Base-by-base conservation (phyloP, 495 filamentous ascomycete species). In the Jackrogersella multiformis region DNA sequence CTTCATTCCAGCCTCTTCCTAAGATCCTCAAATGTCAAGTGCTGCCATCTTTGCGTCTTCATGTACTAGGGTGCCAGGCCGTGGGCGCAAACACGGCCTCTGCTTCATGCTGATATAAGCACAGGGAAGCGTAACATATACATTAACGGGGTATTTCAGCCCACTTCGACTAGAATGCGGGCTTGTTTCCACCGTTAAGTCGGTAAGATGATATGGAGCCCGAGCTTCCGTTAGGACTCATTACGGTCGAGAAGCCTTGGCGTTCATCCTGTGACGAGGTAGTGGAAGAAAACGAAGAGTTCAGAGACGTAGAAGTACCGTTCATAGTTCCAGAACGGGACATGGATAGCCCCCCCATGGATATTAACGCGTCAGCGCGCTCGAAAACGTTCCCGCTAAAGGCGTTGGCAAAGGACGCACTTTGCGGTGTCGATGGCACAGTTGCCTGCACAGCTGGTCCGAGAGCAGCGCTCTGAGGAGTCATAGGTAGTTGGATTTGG, bases 391-490 rank as follows among this genome's bases (percentile, higher is more conserved):
- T 87, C 4, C 89, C 88, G 23, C 79, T 81, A 65, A 92, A 91
- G 51, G 87, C 87, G 24, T 82, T 81, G 61, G 87, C 84, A 71
- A 89, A 90, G 0, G 79, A 79, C 3, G 84, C 87, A 75, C 86
- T 91, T 55, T 87, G 87, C 21, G 91, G 90, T 0, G 90, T 93
- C 7, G 88, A 90, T 26, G 93, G 92, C 16, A 97, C 88, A 0
- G 93, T 97, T 1, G 93, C 92, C 74, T 95, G 92, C 13, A 92
- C 92, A 35, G 93, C 93, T 6, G 92, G 91, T 4, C 93, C 93
- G 3, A 97, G 84, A 12, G 93, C 93, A 13, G 93, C 93, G 69
- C 90, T 94, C 59, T 94, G 82, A 5, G 93, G 93, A 18, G 83
- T 86, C 81, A 86, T 86, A 1, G 84, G 84, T 30, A 85, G 64